phyloP scores from a whole-genome alignment of 108 stramenopile species.

The Conticribra guillardii region DNA sequence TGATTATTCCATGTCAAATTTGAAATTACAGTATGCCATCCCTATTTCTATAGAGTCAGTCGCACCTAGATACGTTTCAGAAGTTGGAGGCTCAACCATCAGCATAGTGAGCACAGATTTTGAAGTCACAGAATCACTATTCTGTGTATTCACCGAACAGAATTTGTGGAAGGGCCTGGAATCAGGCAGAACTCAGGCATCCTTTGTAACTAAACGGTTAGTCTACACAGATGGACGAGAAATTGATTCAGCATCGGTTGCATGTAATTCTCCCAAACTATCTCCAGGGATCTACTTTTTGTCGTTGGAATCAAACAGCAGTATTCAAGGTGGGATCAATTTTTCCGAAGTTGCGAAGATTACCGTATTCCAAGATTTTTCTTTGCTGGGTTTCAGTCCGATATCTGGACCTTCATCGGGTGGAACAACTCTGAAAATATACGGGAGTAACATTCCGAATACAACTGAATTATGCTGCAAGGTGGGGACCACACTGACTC shows the following conservation, averaged over 20 bases:
- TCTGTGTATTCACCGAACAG: not conserved
- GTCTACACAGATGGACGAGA: too few species aligned
- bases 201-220: too few species aligned
- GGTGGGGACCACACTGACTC: not conserved
- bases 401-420: constrained; percentile 1
- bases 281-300: not conserved
- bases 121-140: not conserved
- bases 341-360: not conserved
- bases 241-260: not conserved
- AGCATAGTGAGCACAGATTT: not conserved
- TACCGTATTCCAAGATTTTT: constrained; percentile 7
- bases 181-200: not conserved
- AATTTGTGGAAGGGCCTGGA: not conserved
- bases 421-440: not conserved
- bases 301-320: not conserved
- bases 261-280: not conserved
- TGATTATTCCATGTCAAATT: too few species aligned
- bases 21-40: too few species aligned
- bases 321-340: not conserved
- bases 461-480: constrained; percentile 3
- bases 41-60: constrained; percentile 1
- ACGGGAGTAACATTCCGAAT: constrained; percentile 14
- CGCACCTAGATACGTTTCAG: constrained; percentile 7
- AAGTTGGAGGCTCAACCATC: constrained; percentile 1
- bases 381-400: not conserved